Base-by-base conservation (phyloP, 768 basidiomycete species). In the Baorangia bicolor region DNA sequence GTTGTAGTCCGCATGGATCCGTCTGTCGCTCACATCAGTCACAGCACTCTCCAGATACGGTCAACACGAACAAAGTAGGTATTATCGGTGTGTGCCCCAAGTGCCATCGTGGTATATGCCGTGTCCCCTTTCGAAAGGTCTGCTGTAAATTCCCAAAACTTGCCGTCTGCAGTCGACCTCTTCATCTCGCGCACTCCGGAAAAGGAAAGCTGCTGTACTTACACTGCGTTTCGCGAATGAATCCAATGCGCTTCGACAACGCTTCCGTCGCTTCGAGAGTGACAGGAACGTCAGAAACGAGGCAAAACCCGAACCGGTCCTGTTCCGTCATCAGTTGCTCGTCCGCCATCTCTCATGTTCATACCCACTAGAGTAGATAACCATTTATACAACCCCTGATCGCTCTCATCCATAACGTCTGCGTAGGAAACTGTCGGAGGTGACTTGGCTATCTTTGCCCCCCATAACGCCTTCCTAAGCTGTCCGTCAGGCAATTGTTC, bases 61-160 rank as follows among this genome's bases (percentile, higher is more conserved):
- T 39, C 20, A 30, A 25, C 37, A 65, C 65, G 59, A 44, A 71
- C 70, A 49, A 71, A 71, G 59, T 88, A 89, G 11, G 86, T 85
- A 40, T 79, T 86, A 58, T 89, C 87, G 1, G 86, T 88, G 68
- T 99, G 96, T 0, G 92, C 94, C 4, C 83, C 86, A 8, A 99
- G 83, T 1, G 88, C 89, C 42, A 96, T 73, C 7, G 86, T 91
- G 5, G 94, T 93, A 74, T 99, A 99, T 0, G 96, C 94, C 9
- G 94, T 90, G 69, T 99, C 96, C 13, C 94, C 94, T 64, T 88
- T 93, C 18, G 87, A 85, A 21, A 95, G 79, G 66, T 96, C 87
- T 0, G 95, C 85, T 1, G 94, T 97, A 66, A 98, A 96, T 65
- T 98, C 93, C 95, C 96, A 99, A 73, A 98, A 95, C 54, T 85